Conservation (phyloP, 106 monocot genomes). For the Dendrobium huoshanense region DNA sequence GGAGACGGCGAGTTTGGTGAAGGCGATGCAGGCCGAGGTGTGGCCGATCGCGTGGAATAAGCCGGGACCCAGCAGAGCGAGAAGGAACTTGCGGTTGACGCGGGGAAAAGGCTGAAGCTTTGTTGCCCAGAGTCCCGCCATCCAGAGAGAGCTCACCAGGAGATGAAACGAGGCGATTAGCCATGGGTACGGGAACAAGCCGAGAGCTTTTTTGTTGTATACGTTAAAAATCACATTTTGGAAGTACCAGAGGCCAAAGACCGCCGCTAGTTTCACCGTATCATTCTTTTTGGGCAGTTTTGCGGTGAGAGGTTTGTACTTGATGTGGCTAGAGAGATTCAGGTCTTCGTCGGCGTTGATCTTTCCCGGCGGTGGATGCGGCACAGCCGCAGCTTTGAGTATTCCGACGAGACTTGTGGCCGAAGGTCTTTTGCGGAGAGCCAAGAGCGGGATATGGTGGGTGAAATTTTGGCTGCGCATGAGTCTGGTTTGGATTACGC, state of each 20-base stretch:
- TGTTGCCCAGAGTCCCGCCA: slow-evolving; percentile 37
- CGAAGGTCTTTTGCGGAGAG: neutral
- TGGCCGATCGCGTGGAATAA: slow-evolving; percentile 68
- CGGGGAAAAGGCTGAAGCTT: slow-evolving; percentile 33
- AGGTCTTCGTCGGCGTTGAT: neutral
- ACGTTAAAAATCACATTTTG: slow-evolving; percentile 67
- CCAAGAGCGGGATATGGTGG: neutral
- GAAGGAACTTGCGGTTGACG: slow-evolving; percentile 25
- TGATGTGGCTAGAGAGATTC: neutral
- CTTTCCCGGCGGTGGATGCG: neutral
- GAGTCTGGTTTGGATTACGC: neutral
- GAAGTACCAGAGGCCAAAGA: slow-evolving; percentile 52
- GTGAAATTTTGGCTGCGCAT: neutral
- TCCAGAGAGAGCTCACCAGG: slow-evolving; percentile 49
- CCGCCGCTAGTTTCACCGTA: slow-evolving; percentile 20
- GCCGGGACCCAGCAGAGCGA: slow-evolving; percentile 43
- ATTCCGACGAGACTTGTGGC: neutral
- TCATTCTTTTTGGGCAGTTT: neutral
- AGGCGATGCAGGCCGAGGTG: slow-evolving; percentile 50
- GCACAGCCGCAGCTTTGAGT: neutral
- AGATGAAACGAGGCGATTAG: slow-evolving; percentile 65
- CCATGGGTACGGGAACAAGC: slow-evolving; percentile 63
- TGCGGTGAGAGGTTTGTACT: neutral
- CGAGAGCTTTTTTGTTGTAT: slow-evolving; percentile 64
- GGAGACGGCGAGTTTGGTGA: slow-evolving; percentile 59